These are phyloP conservation scores for Ricinus communis DNA, from an alignment of 345 rosid genomes.

Conservation along the genomic window DNA sequence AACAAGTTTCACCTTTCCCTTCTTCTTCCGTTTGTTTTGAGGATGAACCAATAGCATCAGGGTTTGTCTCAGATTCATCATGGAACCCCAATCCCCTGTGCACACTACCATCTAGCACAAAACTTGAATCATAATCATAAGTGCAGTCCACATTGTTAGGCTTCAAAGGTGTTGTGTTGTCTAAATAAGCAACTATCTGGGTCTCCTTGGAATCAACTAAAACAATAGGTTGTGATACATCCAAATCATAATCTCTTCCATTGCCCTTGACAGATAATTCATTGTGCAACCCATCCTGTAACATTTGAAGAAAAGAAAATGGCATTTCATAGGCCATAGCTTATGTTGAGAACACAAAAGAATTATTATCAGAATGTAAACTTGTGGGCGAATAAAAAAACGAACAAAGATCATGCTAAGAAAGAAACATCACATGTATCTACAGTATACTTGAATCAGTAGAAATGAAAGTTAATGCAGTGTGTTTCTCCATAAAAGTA, in stretches of 20 bases:
- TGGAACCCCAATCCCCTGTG: slow-evolving; percentile 66
- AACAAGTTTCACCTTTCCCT: slow-evolving; percentile 30
- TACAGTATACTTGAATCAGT: not conserved
- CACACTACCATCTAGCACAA: slow-evolving; percentile 56
- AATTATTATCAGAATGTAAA: no score
- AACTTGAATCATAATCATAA: slow-evolving; percentile 60
- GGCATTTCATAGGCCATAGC: no score
- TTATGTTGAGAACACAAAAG: no score
- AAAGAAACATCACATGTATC: no score
- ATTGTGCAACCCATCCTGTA: slow-evolving; percentile 36
- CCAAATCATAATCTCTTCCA: slow-evolving; percentile 20
- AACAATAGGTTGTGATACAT: slow-evolving; percentile 37
- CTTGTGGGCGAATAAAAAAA: no score
- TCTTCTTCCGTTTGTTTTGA: slow-evolving; percentile 39
- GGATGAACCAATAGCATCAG: slow-evolving; percentile 43
- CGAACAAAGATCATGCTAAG: no score
- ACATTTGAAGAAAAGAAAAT: slow-evolving; percentile 12
- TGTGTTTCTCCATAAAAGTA: not conserved
- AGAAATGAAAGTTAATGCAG: not conserved
- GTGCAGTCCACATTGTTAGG: slow-evolving; percentile 37
- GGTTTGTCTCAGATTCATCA: slow-evolving; percentile 51
- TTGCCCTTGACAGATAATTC: slow-evolving; percentile 15
- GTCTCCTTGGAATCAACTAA: slow-evolving; percentile 48
- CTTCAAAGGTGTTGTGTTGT: slow-evolving; percentile 46
- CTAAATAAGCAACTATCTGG: slow-evolving; percentile 58